Percentiles rank a stretch among this genome's conserved stretches.
Conservation (phyloP, 2,329 filamentous ascomycete species). For the Aplosporella prunicola region DNA sequence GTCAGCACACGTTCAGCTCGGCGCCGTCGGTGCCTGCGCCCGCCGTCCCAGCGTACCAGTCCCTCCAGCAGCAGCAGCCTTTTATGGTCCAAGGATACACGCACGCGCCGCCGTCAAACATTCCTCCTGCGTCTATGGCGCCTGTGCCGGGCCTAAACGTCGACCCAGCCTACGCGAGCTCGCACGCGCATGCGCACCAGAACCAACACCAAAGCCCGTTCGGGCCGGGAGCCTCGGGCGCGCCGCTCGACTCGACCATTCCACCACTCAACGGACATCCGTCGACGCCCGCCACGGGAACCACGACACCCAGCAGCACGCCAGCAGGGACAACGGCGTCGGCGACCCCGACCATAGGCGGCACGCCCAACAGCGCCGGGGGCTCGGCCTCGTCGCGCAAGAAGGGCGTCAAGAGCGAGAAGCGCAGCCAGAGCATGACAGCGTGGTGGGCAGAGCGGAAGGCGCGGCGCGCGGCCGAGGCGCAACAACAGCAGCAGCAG, state of each 20-base stretch:
- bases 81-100: constrained; percentile 10
- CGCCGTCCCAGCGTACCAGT: constrained; percentile 3
- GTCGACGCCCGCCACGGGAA: too few relatives aligned
- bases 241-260: constrained; percentile 14
- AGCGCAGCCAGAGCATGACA: constrained; percentile 36
- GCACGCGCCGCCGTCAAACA: constrained; percentile 8
- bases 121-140: constrained; percentile 6
- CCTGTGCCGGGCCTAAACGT: constrained; percentile 13
- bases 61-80: constrained; percentile 7
- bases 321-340: too few relatives aligned
- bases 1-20: constrained; percentile 27
- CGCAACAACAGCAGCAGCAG: constrained; percentile 10
- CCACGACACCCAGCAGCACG: too few relatives aligned
- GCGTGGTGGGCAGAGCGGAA: constrained; percentile 39
- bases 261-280: too few relatives aligned
- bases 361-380: background rate
- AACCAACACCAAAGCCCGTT: constrained; percentile 1
- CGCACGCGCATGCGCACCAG: constrained; percentile 7
- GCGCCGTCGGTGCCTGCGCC: too few relatives aligned
- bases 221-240: constrained; percentile 14
- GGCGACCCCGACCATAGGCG: too few relatives aligned
- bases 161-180: constrained; percentile 16
- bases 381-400: background rate
- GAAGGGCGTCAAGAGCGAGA: constrained; percentile 32
- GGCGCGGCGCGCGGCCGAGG: constrained; percentile 22